Evolutionary conservation across 257 asterid species (phyloP).

Genomic region (Parsonsia alboflavescens): DNA sequence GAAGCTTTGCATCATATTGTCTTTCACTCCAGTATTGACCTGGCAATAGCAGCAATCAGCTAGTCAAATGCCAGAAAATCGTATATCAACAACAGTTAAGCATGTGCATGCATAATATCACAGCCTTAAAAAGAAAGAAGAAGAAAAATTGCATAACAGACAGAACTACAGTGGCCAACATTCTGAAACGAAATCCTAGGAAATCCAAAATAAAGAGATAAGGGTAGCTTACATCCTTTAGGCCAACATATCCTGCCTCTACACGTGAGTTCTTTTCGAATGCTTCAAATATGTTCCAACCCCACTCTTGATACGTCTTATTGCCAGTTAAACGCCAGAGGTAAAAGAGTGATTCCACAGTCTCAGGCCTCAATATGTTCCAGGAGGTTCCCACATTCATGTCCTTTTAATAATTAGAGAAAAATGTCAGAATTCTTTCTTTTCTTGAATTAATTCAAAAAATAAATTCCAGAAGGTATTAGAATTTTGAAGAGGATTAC

Average conservation of each 20-base stretch:
- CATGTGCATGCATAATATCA: neutral
- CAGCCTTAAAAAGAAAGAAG: neutral
- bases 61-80: slow-evolving; percentile 1
- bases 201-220: neutral
- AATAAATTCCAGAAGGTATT: slow-evolving; percentile 5
- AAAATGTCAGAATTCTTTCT: slow-evolving; percentile 4
- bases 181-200: neutral
- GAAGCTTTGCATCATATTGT: slow-evolving; percentile 99
- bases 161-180: neutral
- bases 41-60: slow-evolving; percentile 28
- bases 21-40: slow-evolving; percentile 94
- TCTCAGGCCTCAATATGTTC: slow-evolving; percentile 99
- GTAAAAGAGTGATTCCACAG: slow-evolving; percentile 96
- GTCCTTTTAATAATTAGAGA: slow-evolving; percentile 42
- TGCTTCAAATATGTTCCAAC: slow-evolving; percentile 98
- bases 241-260: slow-evolving; percentile 92
- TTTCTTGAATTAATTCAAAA: slow-evolving; percentile 5
- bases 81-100: neutral
- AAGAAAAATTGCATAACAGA: neutral
- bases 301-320: slow-evolving; percentile 98
- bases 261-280: slow-evolving; percentile 92
- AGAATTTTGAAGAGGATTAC: slow-evolving; percentile 29
- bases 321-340: slow-evolving; percentile 99
- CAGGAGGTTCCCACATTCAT: slow-evolving; percentile 99
- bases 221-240: slow-evolving; percentile 79